A percentile compares a stretch with the other conserved stretches of the same genome.
Evolutionary conservation across 2,329 filamentous ascomycete species (phyloP).

Genomic region (Colletotrichum incanum): DNA sequence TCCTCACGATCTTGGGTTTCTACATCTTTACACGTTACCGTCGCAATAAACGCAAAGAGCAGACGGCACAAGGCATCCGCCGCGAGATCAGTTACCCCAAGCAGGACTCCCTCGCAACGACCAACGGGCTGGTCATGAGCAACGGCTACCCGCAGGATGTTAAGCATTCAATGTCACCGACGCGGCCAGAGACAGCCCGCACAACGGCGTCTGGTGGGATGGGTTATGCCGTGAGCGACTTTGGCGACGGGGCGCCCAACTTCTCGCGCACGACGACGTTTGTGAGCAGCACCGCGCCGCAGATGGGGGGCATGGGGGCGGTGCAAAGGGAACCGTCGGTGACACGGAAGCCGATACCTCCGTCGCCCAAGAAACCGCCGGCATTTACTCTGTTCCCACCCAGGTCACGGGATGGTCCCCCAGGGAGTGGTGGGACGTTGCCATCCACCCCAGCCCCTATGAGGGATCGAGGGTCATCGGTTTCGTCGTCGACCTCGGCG

Average conservation of each 20-base stretch:
- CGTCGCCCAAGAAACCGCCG: slow-evolving; percentile 34
- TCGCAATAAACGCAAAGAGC: slow-evolving; percentile 45
- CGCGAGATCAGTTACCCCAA: slow-evolving; percentile 46
- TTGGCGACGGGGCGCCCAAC: slow-evolving; percentile 30
- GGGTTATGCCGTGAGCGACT: slow-evolving; percentile 33
- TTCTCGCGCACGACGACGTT: slow-evolving; percentile 36
- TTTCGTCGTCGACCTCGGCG: background rate
- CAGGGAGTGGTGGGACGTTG: background rate
- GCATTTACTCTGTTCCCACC: slow-evolving; percentile 34
- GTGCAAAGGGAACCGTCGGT: slow-evolving; percentile 22
- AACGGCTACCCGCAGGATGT: slow-evolving; percentile 47
- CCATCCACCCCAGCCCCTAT: slow-evolving; percentile 22
- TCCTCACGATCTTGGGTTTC: slow-evolving; percentile 57
- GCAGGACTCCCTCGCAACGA: slow-evolving; percentile 43
- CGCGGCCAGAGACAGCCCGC: slow-evolving; percentile 41
- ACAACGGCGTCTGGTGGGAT: slow-evolving; percentile 23
- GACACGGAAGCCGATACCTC: slow-evolving; percentile 24
- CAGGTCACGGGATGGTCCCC: slow-evolving; percentile 22
- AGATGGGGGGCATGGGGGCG: slow-evolving; percentile 7
- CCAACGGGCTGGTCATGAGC: slow-evolving; percentile 27
- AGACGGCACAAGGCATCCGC: slow-evolving; percentile 8
- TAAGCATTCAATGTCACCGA: slow-evolving; percentile 43
- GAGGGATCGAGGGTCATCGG: slow-evolving; percentile 1
- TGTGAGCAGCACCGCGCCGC: slow-evolving; percentile 21
- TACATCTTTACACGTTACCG: slow-evolving; percentile 54